Percentiles rank a stretch among this genome's conserved stretches.
Conservation (phyloP, 129 eudicot genomes). For the Rutidosis leptorrhynchoides region DNA sequence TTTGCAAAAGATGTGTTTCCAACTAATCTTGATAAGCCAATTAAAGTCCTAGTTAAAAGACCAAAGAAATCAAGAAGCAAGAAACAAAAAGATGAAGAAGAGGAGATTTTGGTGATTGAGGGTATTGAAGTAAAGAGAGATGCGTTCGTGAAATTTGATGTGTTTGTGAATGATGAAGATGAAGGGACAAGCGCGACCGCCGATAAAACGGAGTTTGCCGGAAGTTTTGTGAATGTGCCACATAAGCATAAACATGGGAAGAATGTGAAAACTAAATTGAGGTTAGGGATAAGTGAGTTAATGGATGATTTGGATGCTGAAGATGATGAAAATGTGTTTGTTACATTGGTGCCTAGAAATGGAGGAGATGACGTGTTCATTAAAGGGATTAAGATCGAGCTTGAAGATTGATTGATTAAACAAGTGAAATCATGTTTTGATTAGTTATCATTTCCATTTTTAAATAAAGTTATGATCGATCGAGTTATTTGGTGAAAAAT, state of each 20-base stretch:
- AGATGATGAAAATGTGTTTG: conserved; percentile 45
- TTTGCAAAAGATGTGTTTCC: conserved; percentile 39
- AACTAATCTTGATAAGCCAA: conserved; percentile 21
- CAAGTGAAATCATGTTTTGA: background rate
- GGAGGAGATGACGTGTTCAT: conserved; percentile 28
- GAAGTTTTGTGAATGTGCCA: conserved; percentile 55
- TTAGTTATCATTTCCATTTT: background rate
- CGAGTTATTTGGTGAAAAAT: background rate
- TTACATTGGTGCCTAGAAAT: conserved; percentile 40
- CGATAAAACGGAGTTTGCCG: conserved; percentile 45
- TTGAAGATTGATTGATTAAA: conserved; percentile 14
- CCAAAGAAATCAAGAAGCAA: conserved; percentile 42
- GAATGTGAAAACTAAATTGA: conserved; percentile 33
- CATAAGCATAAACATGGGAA: conserved; percentile 42
- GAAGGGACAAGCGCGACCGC: conserved; percentile 30
- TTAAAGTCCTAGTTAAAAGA: conserved; percentile 37
- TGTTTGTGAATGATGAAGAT: conserved; percentile 55
- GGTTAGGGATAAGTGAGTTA: conserved; percentile 41
- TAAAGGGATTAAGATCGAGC: conserved; percentile 29
- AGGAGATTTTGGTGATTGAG: conserved; percentile 46
- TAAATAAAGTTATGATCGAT: background rate
- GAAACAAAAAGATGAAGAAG: conserved; percentile 40
- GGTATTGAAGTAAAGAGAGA: conserved; percentile 38
- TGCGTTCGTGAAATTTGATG: conserved; percentile 49
- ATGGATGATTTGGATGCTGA: conserved; percentile 41